Evolutionary conservation across 495 filamentous ascomycete species (phyloP).

Genomic region (Podospora pseudopauciseta): DNA sequence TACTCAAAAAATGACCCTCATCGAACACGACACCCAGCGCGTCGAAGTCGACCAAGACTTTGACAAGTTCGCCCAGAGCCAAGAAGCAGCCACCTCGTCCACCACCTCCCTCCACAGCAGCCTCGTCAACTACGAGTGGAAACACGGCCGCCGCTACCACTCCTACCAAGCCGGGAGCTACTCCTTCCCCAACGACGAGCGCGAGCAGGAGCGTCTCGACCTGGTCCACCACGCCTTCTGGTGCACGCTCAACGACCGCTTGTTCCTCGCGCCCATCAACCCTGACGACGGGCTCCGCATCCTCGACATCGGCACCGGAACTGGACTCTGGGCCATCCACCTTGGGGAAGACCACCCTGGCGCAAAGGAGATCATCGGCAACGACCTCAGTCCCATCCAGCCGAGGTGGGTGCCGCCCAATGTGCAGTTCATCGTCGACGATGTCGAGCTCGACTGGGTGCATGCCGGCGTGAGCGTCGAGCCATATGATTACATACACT

Average conservation of each 20-base stretch:
- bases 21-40: not conserved
- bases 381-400: conserved; percentile 53
- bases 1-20: too few relatives aligned
- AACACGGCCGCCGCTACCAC: conserved; percentile 46
- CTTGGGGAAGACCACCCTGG: conserved; percentile 22
- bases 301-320: conserved; percentile 27
- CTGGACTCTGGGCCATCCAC: conserved; percentile 30
- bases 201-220: conserved; percentile 65
- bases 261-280: conserved; percentile 34
- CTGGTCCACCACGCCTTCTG: conserved; percentile 57
- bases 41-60: not conserved
- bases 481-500: conserved; percentile 54
- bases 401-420: conserved; percentile 54
- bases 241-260: conserved; percentile 36
- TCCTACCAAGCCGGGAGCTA: conserved; percentile 50
- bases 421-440: conserved; percentile 50
- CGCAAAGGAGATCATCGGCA: conserved; percentile 38
- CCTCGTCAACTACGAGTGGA: conserved; percentile 52
- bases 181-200: conserved; percentile 54
- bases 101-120: conserved; percentile 42
- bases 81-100: conserved; percentile 12
- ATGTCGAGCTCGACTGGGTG: conserved; percentile 54
- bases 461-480: conserved; percentile 28
- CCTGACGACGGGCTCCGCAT: conserved; percentile 22
- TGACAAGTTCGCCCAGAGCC: not conserved